phyloP scores from a whole-genome alignment of 495 filamentous ascomycete species.

The Penicillium steckii region DNA sequence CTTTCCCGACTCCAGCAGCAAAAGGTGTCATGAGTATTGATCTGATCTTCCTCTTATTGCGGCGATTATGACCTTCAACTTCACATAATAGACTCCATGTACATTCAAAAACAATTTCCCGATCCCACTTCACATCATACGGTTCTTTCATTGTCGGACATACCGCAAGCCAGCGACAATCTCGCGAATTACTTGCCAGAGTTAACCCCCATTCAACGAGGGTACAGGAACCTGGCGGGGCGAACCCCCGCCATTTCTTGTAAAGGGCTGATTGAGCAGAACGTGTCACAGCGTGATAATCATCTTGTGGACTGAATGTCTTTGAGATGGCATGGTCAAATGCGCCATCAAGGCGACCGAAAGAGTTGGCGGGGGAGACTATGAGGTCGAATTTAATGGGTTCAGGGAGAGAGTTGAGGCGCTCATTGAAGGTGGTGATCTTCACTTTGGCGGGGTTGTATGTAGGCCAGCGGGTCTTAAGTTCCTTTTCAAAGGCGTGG shows the following conservation, averaged over 20 bases:
- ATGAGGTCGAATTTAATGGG: constrained; percentile 41
- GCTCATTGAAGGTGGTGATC: constrained; percentile 34
- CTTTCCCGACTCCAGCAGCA: constrained; percentile 43
- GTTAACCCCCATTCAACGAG: constrained; percentile 32
- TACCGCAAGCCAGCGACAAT: constrained; percentile 43
- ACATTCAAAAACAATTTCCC: constrained; percentile 54
- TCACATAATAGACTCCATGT: constrained; percentile 49
- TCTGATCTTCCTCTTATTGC: constrained; percentile 27
- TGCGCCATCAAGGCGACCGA: constrained; percentile 49
- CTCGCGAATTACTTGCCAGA: constrained; percentile 26
- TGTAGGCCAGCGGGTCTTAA: constrained; percentile 19
- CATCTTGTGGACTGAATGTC: constrained; percentile 40
- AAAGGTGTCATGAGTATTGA: constrained; percentile 49
- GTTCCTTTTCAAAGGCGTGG: constrained; percentile 28
- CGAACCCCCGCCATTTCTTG: constrained; percentile 45
- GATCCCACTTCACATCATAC: constrained; percentile 41
- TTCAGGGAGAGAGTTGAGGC: constrained; percentile 29
- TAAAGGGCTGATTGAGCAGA: constrained; percentile 42
- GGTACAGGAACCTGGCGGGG: constrained; percentile 48
- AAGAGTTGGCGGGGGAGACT: constrained; percentile 54
- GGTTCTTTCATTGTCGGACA: constrained; percentile 54
- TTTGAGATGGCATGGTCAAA: constrained; percentile 54
- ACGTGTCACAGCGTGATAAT: constrained; percentile 46
- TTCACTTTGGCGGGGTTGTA: constrained; percentile 14
- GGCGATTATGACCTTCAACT: constrained; percentile 44